Conservation (phyloP, 805 yeast species). For the Wickerhamomyces bisporus region DNA sequence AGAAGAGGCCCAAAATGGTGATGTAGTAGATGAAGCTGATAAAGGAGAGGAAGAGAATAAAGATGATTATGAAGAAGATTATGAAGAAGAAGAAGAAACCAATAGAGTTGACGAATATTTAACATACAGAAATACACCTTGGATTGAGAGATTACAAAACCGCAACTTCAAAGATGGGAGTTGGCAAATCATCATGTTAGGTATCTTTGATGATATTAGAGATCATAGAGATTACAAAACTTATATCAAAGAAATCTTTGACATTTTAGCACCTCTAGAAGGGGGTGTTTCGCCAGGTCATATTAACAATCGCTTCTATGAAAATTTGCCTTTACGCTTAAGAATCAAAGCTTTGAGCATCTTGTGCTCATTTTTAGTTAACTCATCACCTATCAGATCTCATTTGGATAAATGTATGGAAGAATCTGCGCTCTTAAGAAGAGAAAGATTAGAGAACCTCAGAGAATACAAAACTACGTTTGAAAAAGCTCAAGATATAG, state of each 20-base stretch:
- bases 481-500: constrained; percentile 46
- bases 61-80: constrained; percentile 5
- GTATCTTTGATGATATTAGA: constrained; percentile 59
- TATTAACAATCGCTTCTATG: constrained; percentile 51
- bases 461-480: constrained; percentile 50
- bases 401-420: constrained; percentile 68
- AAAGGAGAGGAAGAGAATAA: constrained; percentile 17
- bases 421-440: constrained; percentile 52
- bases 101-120: constrained; percentile 33
- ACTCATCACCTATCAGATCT: constrained; percentile 52
- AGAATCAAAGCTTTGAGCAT: constrained; percentile 57
- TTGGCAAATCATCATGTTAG: constrained; percentile 77
- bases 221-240: constrained; percentile 49
- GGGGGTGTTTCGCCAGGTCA: constrained; percentile 43
- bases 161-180: constrained; percentile 78
- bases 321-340: constrained; percentile 43
- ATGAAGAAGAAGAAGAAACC: constrained; percentile 13
- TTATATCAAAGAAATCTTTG: constrained; percentile 46
- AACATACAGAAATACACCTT: constrained; percentile 54
- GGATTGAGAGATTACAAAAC: constrained; percentile 75
- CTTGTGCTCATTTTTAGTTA: constrained; percentile 56
- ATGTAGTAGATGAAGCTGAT: constrained; percentile 17
- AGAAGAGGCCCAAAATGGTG: constrained; percentile 19
- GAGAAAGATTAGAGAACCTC: constrained; percentile 60
- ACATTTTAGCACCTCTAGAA: constrained; percentile 52